Percentiles rank a stretch among this genome's conserved stretches.
These are phyloP conservation scores for Kokia cookei DNA, from an alignment of 441 rosid species.

Conservation along the genomic window DNA sequence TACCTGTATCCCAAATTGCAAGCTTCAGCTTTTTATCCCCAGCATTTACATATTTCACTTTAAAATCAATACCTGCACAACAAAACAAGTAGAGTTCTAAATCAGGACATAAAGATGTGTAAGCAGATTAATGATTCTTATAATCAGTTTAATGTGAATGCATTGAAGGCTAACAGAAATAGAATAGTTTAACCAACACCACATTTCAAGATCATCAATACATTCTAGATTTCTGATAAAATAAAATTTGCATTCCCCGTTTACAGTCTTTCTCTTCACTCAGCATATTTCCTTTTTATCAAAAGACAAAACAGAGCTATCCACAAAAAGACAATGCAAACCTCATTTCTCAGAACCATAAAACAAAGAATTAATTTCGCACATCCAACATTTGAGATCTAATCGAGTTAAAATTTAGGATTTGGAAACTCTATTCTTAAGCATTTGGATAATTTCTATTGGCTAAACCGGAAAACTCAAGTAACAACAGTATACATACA, in stretches of 20 bases:
- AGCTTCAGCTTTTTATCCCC: slow-evolving; percentile 73
- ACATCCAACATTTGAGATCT: not conserved
- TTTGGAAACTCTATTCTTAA: not conserved
- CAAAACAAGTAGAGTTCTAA: not conserved
- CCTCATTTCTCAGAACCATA: not conserved
- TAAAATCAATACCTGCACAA: slow-evolving; percentile 53
- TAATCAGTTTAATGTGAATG: not conserved
- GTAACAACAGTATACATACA: not conserved
- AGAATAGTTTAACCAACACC: too few species aligned
- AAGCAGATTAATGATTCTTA: not conserved
- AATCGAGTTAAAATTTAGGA: not conserved
- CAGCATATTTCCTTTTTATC: not conserved
- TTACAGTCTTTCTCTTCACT: not conserved
- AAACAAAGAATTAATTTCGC: not conserved
- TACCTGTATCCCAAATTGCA: slow-evolving; percentile 87
- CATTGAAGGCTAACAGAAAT: not conserved
- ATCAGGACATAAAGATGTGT: not conserved
- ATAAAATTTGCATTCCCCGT: too few species aligned
- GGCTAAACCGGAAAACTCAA: too few species aligned
- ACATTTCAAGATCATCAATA: not conserved
- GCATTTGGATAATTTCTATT: not conserved
- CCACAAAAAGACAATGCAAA: not conserved
- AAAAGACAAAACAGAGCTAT: not conserved
- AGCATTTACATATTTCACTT: slow-evolving; percentile 47
- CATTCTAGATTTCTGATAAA: not conserved